Evolutionary conservation across 495 filamentous ascomycete species (phyloP).

Genomic region (Monascus purpureus): DNA sequence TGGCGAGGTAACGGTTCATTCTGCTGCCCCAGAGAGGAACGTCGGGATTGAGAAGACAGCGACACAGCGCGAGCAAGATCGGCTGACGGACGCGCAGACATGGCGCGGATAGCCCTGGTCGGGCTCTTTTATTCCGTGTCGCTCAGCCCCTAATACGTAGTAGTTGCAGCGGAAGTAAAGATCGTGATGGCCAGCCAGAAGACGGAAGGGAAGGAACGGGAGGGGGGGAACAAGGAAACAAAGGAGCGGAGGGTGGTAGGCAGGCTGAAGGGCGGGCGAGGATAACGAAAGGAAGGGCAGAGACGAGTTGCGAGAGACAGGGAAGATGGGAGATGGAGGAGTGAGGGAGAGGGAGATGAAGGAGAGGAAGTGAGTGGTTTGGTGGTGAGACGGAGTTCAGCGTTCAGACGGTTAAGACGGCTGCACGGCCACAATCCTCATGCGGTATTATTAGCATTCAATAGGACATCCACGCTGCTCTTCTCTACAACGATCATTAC

Average conservation of each 20-base stretch:
- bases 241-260: not conserved
- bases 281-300: not conserved
- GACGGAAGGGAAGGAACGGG: not conserved
- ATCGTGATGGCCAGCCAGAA: too few species aligned
- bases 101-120: conserved; percentile 31
- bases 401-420: too few species aligned
- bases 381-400: not conserved
- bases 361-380: conserved; percentile 1
- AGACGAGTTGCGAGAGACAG: conserved; percentile 1
- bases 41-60: conserved; percentile 22
- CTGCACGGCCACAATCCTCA: too few species aligned
- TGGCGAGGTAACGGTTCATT: conserved; percentile 21
- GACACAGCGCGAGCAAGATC: conserved; percentile 29
- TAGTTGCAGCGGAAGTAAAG: conserved; percentile 4
- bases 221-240: conserved; percentile 1
- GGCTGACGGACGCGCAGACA: conserved; percentile 31
- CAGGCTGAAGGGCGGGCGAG: not conserved
- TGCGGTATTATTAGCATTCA: too few species aligned
- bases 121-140: conserved; percentile 23
- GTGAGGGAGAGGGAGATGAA: conserved; percentile 6
- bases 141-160: conserved; percentile 10
- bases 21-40: conserved; percentile 11
- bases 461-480: too few species aligned
- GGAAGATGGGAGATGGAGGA: conserved; percentile 1
- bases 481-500: too few species aligned